Evolutionary conservation across 179 eudicot species (phyloP).

Genomic region (Patellifolia procumbens): DNA sequence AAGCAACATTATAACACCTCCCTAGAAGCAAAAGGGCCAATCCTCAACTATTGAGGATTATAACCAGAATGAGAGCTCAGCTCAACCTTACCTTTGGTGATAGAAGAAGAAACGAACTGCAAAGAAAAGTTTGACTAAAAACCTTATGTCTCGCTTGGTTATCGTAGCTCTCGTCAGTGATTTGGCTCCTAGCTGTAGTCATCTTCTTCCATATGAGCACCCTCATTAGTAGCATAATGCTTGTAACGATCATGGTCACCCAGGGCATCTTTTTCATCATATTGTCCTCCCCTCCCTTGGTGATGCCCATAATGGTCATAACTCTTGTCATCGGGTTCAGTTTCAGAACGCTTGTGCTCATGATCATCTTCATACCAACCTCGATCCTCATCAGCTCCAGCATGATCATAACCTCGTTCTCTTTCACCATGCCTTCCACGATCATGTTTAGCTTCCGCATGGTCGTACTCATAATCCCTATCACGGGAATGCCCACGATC

Average conservation of each 20-base stretch:
- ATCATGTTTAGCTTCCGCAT: conserved; percentile 51
- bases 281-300: conserved; percentile 41
- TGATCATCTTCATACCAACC: conserved; percentile 61
- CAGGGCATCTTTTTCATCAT: conserved; percentile 43
- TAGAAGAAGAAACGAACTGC: not conserved
- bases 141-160: not conserved
- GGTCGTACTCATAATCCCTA: conserved; percentile 67
- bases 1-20: not conserved
- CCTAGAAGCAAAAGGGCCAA: not conserved
- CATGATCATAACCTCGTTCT: conserved; percentile 50
- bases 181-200: conserved; percentile 43
- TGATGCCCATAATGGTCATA: conserved; percentile 54
- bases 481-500: conserved; percentile 77
- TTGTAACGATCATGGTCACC: conserved; percentile 53
- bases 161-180: conserved; percentile 1
- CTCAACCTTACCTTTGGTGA: not conserved
- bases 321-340: conserved; percentile 37
- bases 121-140: not conserved
- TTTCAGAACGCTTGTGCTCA: conserved; percentile 45
- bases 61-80: not conserved
- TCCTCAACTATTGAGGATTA: not conserved
- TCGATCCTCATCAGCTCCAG: conserved; percentile 48
- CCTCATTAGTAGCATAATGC: conserved; percentile 44
- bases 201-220: conserved; percentile 65
- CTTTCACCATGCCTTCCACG: conserved; percentile 55